Evolutionary conservation across 768 basidiomycete species (phyloP).

Genomic region (Chalciporus sphaerocephalus): DNA sequence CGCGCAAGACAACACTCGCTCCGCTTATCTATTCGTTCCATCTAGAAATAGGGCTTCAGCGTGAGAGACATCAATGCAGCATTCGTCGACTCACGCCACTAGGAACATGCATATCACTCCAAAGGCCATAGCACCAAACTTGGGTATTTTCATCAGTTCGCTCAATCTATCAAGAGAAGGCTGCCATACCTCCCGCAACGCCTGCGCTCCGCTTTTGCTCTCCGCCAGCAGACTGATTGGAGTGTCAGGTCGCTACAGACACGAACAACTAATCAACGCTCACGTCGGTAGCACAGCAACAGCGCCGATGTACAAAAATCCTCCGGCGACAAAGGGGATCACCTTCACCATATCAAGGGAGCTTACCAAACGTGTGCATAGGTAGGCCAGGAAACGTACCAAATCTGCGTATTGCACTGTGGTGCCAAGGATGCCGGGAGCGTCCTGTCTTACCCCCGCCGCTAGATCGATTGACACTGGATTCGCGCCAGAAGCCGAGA

Average conservation of each 20-base stretch:
- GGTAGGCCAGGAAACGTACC: slow-evolving; percentile 43
- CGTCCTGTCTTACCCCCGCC: slow-evolving; percentile 71
- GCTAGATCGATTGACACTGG: slow-evolving; percentile 56
- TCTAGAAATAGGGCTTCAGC: slow-evolving; percentile 35
- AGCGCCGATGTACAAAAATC: slow-evolving; percentile 90
- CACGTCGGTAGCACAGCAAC: slow-evolving; percentile 90
- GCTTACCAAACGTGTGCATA: slow-evolving; percentile 11
- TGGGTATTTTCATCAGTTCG: slow-evolving; percentile 24
- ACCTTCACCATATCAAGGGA: slow-evolving; percentile 45
- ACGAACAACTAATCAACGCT: slow-evolving; percentile 30
- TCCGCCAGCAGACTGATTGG: slow-evolving; percentile 69
- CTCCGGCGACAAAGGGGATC: slow-evolving; percentile 85
- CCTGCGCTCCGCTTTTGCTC: slow-evolving; percentile 83
- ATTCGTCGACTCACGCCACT: slow-evolving; percentile 67
- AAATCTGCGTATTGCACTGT: slow-evolving; percentile 75
- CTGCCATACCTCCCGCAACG: slow-evolving; percentile 72
- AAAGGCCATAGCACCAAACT: slow-evolving; percentile 91
- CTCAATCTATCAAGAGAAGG: slow-evolving; percentile 10
- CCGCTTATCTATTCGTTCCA: slow-evolving; percentile 67
- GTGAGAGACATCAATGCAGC: slow-evolving; percentile 18
- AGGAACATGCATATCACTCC: slow-evolving; percentile 90
- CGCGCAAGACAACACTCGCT: slow-evolving; percentile 1
- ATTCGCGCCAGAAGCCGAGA: slow-evolving; percentile 49
- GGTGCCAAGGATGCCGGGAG: slow-evolving; percentile 77
- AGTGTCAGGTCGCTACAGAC: slow-evolving; percentile 12